Evolutionary conservation across 2,329 filamentous ascomycete species (phyloP), one percentile per base, ranked within the genome.

Genomic region (Ilyonectria mors-panacis): DNA sequence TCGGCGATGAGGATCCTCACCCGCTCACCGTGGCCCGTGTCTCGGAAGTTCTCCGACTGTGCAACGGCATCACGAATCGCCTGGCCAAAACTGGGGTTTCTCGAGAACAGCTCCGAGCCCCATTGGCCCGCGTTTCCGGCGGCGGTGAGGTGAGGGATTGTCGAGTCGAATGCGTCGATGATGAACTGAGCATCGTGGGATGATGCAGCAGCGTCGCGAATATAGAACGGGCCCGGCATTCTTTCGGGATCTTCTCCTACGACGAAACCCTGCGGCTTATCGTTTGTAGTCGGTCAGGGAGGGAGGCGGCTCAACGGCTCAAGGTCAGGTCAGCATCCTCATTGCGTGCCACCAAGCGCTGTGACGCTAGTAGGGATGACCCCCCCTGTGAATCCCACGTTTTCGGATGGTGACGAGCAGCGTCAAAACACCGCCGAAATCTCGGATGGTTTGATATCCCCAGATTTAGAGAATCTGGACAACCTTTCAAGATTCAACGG

Each of bases 101-200:
- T 60, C 6, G 73, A 76, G 44, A 78, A 75, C 21, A 66, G 77
- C 64, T 69, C 55, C 19, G 66, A 54, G 8, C 76, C 76, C 76
- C 78, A 79, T 73, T 77, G 76, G n/a, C 55, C 72, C 54, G 63
- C 70, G 53, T 73, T 78, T 37, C 73, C 78, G 19, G 73, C 63
- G 13, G 73, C 71, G 42, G 55, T 68, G 51, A 80, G 73, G 59
- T 75, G 70, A 53, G 75, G 71, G 42, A 80, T 53, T 9, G 71
- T 73, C 10, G 75, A 78, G 66, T 78, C 73, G 69, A 79, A 78
- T 53, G 76, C 77, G 28, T 72, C 70, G 33, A 76, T 61, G 47
- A 80, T 76, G 73, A 78, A 78, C 35, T 73, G 61, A 59, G 70
- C 70, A 67, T 79, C 78, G 37, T 73, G 62, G n/a, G 64, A 67